Evolutionary conservation across 1,284 basidiomycete genomes (phyloP), one percentile per base, ranked within the genome.

Genomic region (Trichosporon sp.): DNA sequence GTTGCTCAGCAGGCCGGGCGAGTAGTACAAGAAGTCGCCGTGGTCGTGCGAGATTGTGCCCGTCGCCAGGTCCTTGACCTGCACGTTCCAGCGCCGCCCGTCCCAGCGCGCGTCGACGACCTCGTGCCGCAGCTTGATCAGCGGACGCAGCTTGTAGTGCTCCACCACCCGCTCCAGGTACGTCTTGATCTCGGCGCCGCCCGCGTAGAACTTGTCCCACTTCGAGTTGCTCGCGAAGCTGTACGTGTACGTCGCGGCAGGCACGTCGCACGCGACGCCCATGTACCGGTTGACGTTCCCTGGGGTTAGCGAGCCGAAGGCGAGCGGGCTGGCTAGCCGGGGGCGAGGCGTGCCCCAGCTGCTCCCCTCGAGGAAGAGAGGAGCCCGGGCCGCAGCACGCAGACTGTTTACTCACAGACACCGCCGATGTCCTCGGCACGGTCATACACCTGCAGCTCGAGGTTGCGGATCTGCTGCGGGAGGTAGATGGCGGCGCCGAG

Each of bases 11-110:
- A 74, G 60, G 7, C 78, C 80, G 12, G 67, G 66, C 11, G 73
- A 77, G 73, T 80, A 80, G 68, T 77, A 70, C 56, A 81, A 69
- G 47, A 81, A 71, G 65, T 81, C 76, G 34, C 70, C 72, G 1
- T 44, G 47, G 67, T 80, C 78, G 32, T 68, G 68, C 15, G 71
- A 35, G 51, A 25, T 25, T 31, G 68, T 35, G 9, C 67, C 73
- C 3, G 64, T 47, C 18, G 68, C 68, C 21, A 67, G 64, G 9
- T 65, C n/a, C 29, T 42, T 73, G 11, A 69, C 63, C 6, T 67
- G 65, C 1, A 75, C 70, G 38, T 71, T 65, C 78, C 78, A 81
- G 64, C 75, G 58, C 2, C 73, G 73, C 13, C 67, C 62, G 12
- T 62, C 63, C 78, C 78, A 81, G 31, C 70, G 65, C 5, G 76